These are phyloP conservation scores for Tricholoma saponaceum DNA, from an alignment of 768 basidiomycete genomes.

Conservation along the genomic window DNA sequence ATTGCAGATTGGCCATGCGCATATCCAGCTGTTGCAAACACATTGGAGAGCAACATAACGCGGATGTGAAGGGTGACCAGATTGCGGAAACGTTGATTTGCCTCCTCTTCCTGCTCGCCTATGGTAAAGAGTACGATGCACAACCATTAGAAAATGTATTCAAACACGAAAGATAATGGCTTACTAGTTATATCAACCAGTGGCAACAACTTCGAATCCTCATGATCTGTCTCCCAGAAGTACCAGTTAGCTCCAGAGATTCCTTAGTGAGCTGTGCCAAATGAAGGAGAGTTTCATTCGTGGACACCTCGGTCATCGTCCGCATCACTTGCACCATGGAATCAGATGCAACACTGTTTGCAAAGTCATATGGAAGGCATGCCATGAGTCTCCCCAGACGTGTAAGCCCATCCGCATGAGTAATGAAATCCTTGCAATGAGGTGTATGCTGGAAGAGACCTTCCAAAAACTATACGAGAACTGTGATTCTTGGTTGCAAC, in stretches of 20 bases:
- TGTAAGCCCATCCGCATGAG: constrained; percentile 66
- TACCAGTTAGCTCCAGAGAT: constrained; percentile 64
- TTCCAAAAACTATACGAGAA: constrained; percentile 71
- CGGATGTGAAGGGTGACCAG: constrained; percentile 76
- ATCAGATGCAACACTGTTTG: constrained; percentile 79
- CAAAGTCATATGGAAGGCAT: constrained; percentile 86
- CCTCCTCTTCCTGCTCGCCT: constrained; percentile 44
- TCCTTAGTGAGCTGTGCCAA: constrained; percentile 66
- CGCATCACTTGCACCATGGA: constrained; percentile 87
- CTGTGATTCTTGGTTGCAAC: constrained; percentile 47
- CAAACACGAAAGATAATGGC: constrained; percentile 15
- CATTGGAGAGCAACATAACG: constrained; percentile 79
- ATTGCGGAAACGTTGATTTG: constrained; percentile 65
- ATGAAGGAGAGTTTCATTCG: constrained; percentile 67
- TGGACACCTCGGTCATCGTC: constrained; percentile 84
- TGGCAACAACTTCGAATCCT: constrained; percentile 59
- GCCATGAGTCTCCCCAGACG: constrained; percentile 73
- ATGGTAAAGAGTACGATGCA: constrained; percentile 1
- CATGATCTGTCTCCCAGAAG: constrained; percentile 59
- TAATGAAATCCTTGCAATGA: constrained; percentile 88
- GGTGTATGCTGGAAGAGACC: constrained; percentile 90
- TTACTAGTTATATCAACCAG: constrained; percentile 53
- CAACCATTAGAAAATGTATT: neutral
- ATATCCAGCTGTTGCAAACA: constrained; percentile 80
- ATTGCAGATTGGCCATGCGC: constrained; percentile 76